Base-by-base conservation (phyloP, 208 protist genomes). In the Histomonas meleagridis region DNA sequence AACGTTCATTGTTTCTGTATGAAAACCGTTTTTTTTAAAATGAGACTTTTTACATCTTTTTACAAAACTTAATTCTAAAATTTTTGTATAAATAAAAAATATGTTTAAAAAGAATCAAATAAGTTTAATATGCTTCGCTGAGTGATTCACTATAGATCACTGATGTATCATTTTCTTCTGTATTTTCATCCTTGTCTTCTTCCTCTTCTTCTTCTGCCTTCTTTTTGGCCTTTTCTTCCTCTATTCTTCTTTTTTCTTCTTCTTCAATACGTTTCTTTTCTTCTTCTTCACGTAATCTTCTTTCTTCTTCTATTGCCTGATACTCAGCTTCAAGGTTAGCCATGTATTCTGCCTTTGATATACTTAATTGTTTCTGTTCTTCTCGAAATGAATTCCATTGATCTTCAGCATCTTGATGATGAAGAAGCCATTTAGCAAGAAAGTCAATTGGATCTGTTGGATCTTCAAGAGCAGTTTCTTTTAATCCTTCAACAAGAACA, bases 391-490 rank as follows among this genome's bases (percentile, higher is more conserved):
- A 5, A 32, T 32, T 38, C 18, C 40, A 55, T 4, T 86, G 23
- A 86, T 86, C 76, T 86, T 86, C n/a, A 40, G 55, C 46, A 40
- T 86, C 76, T 18, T 46, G 76, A 55, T 86, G 32, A 86, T 86
- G 76, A 2, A 86, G 38, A 16, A 86, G 18, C 76, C 76, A 86
- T 51, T 86, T 43, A 38, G 76, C 76, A 32, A 86, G 55, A 28
- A 43, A 86, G 38, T 86, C 76, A 16, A 86, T 32, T 55, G 76
- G 76, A 86, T 86, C 76, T 32, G 32, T 46, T 55, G 76, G 76
- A 86, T 51, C 18, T 38, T 32, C 76, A 16, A 32, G 40, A 32
- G 46, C 46, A 21, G 76, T 86, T 49, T 86, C 76, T 57, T 55
- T 51, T 14, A 86, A n/a, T 5, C 76, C 76, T 57, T 86, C 40